Base-by-base conservation (phyloP, 2,329 filamentous ascomycete genomes). In the Lecanosticta acicola region DNA sequence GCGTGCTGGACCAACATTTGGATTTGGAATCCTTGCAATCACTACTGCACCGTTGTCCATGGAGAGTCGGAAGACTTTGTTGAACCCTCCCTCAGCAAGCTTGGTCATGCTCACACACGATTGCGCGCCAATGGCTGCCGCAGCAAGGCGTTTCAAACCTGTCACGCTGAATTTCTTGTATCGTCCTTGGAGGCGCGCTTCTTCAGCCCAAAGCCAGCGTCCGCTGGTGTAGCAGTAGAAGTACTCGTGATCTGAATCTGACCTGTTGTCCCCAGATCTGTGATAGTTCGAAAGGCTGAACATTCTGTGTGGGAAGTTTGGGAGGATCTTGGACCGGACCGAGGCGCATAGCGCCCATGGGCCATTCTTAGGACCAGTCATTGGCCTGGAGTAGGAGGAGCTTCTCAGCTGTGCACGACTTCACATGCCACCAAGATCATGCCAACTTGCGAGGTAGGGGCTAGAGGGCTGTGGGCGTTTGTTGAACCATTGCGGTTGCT, bases 81-180 rank as follows among this genome's bases (percentile, higher is more conserved):
- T 63, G 53, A 51, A 63, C 7, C 49, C 47, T 35, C 61, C 61
- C 46, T 64, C 60, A 36, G 50, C 51, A 16, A 60, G 37, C 45
- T 64, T 64, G 37, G 42, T 29, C 29, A 46, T 42, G 39, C 19
- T 37, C 13, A 47, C 19, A 24, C 45, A 47, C 5, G 39, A 42
- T 17, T 34, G 45, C 24, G 39, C 32, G 26, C 39, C 39, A 39
- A 11, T 38, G 18, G 39, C 39, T 13, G 37, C 33, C n/a, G 45
- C 45, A 38, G 45, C 45, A 20, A 47, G 39, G 4, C 14, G 32
- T 39, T 47, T 43, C 45, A 47, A 34, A 2, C 45, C 45, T 20
- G 34, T 10, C 11, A 47, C 39, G 24, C 38, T 47, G 45, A 47
- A 47, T 34, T 26, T 47, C 39, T 47, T 47, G 45, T 42, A 43